Evolutionary conservation across 495 filamentous ascomycete genomes (phyloP).

Genomic region (Pyronema domesticum): DNA sequence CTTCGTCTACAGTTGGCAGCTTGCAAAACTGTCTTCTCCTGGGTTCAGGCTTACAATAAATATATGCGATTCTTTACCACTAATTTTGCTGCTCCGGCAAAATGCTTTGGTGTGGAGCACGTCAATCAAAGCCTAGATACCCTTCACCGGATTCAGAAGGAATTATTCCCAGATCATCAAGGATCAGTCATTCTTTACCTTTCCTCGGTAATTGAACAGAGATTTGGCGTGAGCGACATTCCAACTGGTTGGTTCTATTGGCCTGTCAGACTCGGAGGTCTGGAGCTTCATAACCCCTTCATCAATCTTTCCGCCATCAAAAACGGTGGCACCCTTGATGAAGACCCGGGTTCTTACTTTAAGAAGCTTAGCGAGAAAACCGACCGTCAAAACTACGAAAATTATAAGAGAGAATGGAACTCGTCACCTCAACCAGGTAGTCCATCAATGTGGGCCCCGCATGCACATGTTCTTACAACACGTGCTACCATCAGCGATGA

Average conservation of each 20-base stretch:
- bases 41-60: slow-evolving; percentile 48
- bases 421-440: too few species aligned
- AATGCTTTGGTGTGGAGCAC: slow-evolving; percentile 43
- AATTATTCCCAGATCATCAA: slow-evolving; percentile 31
- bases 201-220: slow-evolving; percentile 33
- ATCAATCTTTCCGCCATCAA: neutral
- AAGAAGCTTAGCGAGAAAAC: neutral
- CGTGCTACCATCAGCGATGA: neutral
- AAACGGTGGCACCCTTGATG: neutral
- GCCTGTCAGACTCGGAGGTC: neutral
- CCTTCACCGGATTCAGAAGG: slow-evolving; percentile 39
- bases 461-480: too few species aligned
- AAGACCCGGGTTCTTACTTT: neutral
- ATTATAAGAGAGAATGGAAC: neutral
- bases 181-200: slow-evolving; percentile 42
- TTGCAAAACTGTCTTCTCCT: slow-evolving; percentile 40
- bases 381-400: neutral
- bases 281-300: neutral
- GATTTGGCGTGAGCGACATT: slow-evolving; percentile 38
- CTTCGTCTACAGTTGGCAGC: slow-evolving; percentile 41
- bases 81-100: slow-evolving; percentile 33
- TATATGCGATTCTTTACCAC: slow-evolving; percentile 49
- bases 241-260: neutral
- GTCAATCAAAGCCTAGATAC: slow-evolving; percentile 46
- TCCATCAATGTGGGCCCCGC: too few species aligned